phyloP scores from a whole-genome alignment of 306 rosid genomes.

The Pyrus betulifolia region DNA sequence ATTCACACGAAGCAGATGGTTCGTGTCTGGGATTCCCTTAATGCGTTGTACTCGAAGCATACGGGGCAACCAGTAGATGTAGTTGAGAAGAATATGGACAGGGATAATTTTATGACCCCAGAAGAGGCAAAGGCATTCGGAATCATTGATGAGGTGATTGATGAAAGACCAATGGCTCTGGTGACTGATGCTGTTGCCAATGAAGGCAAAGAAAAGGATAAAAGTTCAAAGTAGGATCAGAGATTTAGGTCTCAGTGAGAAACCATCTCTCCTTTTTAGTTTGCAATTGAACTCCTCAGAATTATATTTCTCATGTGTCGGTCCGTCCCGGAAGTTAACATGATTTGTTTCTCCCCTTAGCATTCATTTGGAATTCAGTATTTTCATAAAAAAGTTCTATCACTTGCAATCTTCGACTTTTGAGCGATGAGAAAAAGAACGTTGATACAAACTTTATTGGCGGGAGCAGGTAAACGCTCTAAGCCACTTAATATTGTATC shows the following conservation, averaged over 20 bases:
- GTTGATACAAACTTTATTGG: background rate
- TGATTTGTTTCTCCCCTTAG: background rate
- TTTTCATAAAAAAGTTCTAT: background rate
- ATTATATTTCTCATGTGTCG: background rate
- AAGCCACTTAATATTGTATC: background rate
- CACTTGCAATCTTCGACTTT: background rate
- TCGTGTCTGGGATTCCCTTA: conserved; percentile 72
- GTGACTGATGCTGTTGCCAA: conserved; percentile 73
- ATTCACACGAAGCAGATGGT: conserved; percentile 92
- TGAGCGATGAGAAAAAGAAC: background rate
- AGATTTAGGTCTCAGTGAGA: conserved; percentile 33
- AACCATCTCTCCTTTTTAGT: background rate
- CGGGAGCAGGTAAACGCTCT: background rate
- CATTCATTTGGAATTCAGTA: background rate
- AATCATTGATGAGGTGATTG: conserved; percentile 86
- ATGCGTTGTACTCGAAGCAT: conserved; percentile 66
- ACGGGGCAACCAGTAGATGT: conserved; percentile 58
- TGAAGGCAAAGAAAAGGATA: conserved; percentile 60
- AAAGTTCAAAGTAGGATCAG: conserved; percentile 31
- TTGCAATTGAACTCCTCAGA: background rate
- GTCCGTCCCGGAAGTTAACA: background rate
- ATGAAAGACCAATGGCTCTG: conserved; percentile 74
- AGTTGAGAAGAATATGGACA: conserved; percentile 74
- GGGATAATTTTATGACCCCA: conserved; percentile 82
- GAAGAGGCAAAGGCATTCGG: conserved; percentile 89